These are phyloP conservation scores for Oryza glaberrima DNA, from an alignment of 176 grass and related monocot genomes.

Conservation along the genomic window DNA sequence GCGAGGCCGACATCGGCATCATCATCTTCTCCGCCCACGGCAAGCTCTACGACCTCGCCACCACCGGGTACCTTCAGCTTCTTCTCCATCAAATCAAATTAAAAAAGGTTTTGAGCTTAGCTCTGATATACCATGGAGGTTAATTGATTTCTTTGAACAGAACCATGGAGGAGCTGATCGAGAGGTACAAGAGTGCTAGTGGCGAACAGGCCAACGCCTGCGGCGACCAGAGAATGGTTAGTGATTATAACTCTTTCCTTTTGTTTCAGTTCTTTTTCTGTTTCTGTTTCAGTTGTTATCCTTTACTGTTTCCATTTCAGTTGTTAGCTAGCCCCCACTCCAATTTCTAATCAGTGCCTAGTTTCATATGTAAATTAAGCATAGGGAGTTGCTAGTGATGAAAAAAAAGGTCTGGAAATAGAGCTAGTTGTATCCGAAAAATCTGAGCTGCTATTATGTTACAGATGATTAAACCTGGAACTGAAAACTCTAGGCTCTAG, in stretches of 20 bases:
- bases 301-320: too few relatives aligned
- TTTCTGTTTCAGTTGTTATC: too few relatives aligned
- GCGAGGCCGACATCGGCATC: slow-evolving; percentile 89
- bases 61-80: slow-evolving; percentile 62
- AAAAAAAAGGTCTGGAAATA: neutral
- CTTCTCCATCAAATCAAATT: neutral
- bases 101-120: too few relatives aligned
- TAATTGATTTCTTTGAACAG: slow-evolving; percentile 29
- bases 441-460: neutral
- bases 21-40: slow-evolving; percentile 96
- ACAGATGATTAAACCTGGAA: neutral
- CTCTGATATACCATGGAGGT: too few relatives aligned
- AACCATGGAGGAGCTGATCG: slow-evolving; percentile 80
- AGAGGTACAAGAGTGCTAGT: slow-evolving; percentile 81
- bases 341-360: too few relatives aligned
- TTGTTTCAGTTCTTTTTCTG: neutral
- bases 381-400: neutral
- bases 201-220: slow-evolving; percentile 50
- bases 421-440: neutral
- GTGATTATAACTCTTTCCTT: neutral
- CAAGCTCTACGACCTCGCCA: slow-evolving; percentile 94
- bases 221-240: slow-evolving; percentile 45
- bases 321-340: too few relatives aligned
- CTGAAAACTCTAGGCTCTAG: neutral
- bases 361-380: neutral